A percentile compares a stretch with the other conserved stretches of the same genome.
Evolutionary conservation across 345 rosid genomes (phyloP).

Genomic region (Mercurialis annua): DNA sequence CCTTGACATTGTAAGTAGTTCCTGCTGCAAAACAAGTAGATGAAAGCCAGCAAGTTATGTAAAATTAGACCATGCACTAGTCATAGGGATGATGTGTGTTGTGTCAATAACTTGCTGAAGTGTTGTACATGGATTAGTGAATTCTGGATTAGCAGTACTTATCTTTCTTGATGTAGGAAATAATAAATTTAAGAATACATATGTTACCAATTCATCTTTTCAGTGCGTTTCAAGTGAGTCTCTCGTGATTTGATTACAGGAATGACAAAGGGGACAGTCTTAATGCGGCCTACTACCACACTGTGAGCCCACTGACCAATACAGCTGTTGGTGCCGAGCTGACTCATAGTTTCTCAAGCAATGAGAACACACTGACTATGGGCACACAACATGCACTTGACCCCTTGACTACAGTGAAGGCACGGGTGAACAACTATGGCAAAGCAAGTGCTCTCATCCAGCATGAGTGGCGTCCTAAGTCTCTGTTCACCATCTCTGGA

Average conservation of each 20-base stretch:
- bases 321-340: conserved; percentile 98
- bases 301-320: conserved; percentile 68
- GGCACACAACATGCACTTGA: conserved; percentile 90
- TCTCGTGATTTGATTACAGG: conserved; percentile 34
- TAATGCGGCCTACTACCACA: conserved; percentile 88
- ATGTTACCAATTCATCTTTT: no score
- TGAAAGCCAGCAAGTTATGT: neutral
- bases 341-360: conserved; percentile 70
- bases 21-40: neutral
- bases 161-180: neutral
- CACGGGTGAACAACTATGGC: conserved; percentile 84
- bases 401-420: conserved; percentile 85
- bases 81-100: neutral
- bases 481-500: conserved; percentile 81
- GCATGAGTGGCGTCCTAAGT: conserved; percentile 92
- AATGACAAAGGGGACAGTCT: conserved; percentile 77
- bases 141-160: no score
- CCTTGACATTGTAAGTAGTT: conserved; percentile 69
- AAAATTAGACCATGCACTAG: neutral
- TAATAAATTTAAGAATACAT: no score
- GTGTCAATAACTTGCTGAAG: no score
- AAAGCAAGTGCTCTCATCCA: conserved; percentile 84
- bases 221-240: neutral
- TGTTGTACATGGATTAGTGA: no score
- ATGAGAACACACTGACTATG: conserved; percentile 70